phyloP scores from a whole-genome alignment of 768 basidiomycete genomes.

The Boletellus ananas region DNA sequence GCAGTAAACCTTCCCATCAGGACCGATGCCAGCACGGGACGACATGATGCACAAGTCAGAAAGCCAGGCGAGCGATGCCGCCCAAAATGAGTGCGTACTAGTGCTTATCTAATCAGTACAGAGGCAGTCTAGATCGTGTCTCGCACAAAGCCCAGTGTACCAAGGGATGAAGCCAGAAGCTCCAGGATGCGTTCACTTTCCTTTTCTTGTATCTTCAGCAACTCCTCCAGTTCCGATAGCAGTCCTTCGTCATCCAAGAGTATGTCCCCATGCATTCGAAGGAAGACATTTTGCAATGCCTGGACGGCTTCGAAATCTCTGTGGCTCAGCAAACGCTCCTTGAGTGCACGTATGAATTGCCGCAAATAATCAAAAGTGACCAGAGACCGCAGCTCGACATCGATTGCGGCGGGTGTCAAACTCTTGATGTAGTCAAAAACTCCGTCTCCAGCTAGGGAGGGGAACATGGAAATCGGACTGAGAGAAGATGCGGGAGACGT shows the following conservation, averaged over 20 bases:
- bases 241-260: constrained; percentile 71
- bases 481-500: neutral
- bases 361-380: constrained; percentile 57
- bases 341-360: constrained; percentile 71
- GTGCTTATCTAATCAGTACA: constrained; percentile 24
- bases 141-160: constrained; percentile 72
- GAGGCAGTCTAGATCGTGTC: constrained; percentile 45
- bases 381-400: constrained; percentile 85
- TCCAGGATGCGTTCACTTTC: constrained; percentile 80
- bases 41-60: constrained; percentile 13
- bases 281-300: constrained; percentile 77
- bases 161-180: constrained; percentile 68
- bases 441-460: constrained; percentile 53
- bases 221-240: constrained; percentile 46
- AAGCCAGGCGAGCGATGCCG: neutral
- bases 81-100: neutral
- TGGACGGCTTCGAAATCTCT: constrained; percentile 96
- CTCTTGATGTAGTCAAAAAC: constrained; percentile 85
- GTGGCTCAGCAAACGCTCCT: constrained; percentile 67
- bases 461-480: constrained; percentile 3
- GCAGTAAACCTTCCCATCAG: constrained; percentile 38
- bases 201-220: constrained; percentile 63
- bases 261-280: constrained; percentile 80
- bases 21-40: constrained; percentile 13
- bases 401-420: constrained; percentile 86